These are phyloP conservation scores for Conoideocrella luteorostrata DNA, from an alignment of 2,329 filamentous ascomycete species.

Conservation along the genomic window DNA sequence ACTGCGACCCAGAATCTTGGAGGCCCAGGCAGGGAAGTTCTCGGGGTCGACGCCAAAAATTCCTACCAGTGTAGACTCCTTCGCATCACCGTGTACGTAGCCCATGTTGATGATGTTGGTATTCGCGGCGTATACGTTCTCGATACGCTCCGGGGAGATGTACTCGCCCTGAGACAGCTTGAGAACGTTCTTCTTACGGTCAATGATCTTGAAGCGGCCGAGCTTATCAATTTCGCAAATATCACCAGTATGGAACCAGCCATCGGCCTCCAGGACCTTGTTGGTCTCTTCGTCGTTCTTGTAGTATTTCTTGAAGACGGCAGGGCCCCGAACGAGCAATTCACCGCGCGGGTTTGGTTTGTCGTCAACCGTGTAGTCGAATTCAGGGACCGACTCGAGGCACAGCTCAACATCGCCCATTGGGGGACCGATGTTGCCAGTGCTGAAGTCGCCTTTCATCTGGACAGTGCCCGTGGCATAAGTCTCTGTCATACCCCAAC, in stretches of 20 bases:
- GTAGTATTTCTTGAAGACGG: conserved; percentile 80
- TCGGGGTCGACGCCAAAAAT: conserved; percentile 86
- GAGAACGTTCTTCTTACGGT: conserved; percentile 98
- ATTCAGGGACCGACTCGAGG: conserved; percentile 81
- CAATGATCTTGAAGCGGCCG: conserved; percentile 87
- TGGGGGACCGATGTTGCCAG: conserved; percentile 76
- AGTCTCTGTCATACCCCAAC: conserved; percentile 90
- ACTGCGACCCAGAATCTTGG: conserved; percentile 63
- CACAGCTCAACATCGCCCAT: conserved; percentile 66
- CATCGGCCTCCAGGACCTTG: conserved; percentile 76
- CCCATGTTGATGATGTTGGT: conserved; percentile 70
- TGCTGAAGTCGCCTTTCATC: conserved; percentile 59
- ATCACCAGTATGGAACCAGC: conserved; percentile 97
- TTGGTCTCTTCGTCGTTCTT: conserved; percentile 82
- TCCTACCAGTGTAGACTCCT: conserved; percentile 74
- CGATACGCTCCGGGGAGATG: conserved; percentile 92
- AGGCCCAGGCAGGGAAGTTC: conserved; percentile 73
- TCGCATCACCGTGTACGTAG: conserved; percentile 85
- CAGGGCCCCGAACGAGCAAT: conserved; percentile 73
- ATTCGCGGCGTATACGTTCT: conserved; percentile 86
- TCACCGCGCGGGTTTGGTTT: conserved; percentile 88
- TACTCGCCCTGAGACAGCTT: conserved; percentile 98
- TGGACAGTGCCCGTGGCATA: conserved; percentile 75
- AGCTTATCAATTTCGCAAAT: conserved; percentile 78
- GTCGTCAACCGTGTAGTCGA: conserved; percentile 86